These are phyloP conservation scores for Ophiosphaerella narmari DNA, from an alignment of 2,329 filamentous ascomycete genomes.

Conservation along the genomic window DNA sequence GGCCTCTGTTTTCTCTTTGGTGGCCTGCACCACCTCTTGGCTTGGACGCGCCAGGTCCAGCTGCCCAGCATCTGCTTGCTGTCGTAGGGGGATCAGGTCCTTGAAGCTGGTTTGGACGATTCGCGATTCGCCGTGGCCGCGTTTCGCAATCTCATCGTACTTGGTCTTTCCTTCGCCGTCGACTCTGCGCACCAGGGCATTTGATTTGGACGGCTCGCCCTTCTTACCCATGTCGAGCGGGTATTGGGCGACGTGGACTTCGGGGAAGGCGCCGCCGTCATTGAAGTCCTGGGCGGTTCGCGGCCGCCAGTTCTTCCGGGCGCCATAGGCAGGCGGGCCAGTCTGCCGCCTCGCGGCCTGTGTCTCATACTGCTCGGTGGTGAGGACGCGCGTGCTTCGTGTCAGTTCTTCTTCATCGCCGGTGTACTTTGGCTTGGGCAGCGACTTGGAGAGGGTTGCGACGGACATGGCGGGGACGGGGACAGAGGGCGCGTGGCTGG, in stretches of 20 bases:
- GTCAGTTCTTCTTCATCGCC: slow-evolving; percentile 86
- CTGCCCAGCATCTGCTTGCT: slow-evolving; percentile 90
- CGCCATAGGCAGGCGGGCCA: slow-evolving; percentile 86
- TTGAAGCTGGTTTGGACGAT: slow-evolving; percentile 97
- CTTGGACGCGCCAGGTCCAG: slow-evolving; percentile 84
- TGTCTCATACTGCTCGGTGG: slow-evolving; percentile 78
- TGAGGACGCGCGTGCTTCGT: slow-evolving; percentile 81
- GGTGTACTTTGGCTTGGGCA: slow-evolving; percentile 89
- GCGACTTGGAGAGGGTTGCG: slow-evolving; percentile 73
- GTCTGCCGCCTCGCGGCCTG: slow-evolving; percentile 73
- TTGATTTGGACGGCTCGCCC: slow-evolving; percentile 62
- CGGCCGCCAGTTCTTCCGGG: slow-evolving; percentile 88
- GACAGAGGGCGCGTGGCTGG: slow-evolving; percentile 5
- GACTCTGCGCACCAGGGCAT: slow-evolving; percentile 90
- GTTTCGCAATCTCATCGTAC: slow-evolving; percentile 91
- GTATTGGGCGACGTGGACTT: slow-evolving; percentile 92
- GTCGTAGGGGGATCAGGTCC: slow-evolving; percentile 89
- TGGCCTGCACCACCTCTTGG: slow-evolving; percentile 80
- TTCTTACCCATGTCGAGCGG: slow-evolving; percentile 94
- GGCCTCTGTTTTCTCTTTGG: slow-evolving; percentile 85
- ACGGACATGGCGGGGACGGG: slow-evolving; percentile 35
- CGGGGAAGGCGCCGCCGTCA: slow-evolving; percentile 94
- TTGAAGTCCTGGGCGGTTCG: slow-evolving; percentile 88
- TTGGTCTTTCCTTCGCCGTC: slow-evolving; percentile 91
- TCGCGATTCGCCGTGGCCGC: slow-evolving; percentile 81